Evolutionary conservation across 495 filamentous ascomycete genomes (phyloP).

Genomic region (Tuber indicum): DNA sequence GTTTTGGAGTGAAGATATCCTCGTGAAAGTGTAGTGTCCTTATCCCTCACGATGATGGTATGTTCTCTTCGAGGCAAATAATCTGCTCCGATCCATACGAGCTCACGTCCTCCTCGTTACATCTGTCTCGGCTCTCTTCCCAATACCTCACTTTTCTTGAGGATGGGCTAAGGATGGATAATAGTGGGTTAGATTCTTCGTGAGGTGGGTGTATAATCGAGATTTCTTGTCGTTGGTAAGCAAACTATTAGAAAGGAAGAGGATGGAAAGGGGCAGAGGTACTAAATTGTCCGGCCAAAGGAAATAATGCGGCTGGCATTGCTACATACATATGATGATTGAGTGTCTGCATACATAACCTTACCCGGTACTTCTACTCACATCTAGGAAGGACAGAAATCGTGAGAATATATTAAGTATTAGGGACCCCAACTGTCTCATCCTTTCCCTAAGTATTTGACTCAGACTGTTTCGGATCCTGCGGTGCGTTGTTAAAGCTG

Average conservation of each 20-base stretch:
- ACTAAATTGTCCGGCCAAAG: neutral
- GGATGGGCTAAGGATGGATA: neutral
- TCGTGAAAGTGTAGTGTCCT: neutral
- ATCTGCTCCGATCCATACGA: neutral
- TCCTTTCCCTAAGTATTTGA: neutral
- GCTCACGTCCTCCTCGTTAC: neutral
- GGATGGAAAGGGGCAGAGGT: neutral
- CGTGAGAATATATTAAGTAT: neutral
- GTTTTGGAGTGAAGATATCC: neutral
- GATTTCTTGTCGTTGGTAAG: neutral
- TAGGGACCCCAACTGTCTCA: neutral
- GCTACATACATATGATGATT: neutral
- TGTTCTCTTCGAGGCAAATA: neutral
- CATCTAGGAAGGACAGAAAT: neutral
- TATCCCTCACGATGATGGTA: neutral
- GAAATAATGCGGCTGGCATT: neutral
- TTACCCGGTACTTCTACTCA: neutral
- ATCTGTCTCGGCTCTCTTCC: neutral
- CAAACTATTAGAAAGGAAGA: neutral
- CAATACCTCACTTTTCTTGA: neutral
- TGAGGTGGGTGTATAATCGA: conserved; percentile 1
- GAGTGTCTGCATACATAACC: neutral
- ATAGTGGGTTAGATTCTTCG: neutral
- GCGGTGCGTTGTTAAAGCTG: neutral
- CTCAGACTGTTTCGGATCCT: neutral